Base-by-base conservation (phyloP, 169 alveolate genomes). In the Toxoplasma gondii region DNA sequence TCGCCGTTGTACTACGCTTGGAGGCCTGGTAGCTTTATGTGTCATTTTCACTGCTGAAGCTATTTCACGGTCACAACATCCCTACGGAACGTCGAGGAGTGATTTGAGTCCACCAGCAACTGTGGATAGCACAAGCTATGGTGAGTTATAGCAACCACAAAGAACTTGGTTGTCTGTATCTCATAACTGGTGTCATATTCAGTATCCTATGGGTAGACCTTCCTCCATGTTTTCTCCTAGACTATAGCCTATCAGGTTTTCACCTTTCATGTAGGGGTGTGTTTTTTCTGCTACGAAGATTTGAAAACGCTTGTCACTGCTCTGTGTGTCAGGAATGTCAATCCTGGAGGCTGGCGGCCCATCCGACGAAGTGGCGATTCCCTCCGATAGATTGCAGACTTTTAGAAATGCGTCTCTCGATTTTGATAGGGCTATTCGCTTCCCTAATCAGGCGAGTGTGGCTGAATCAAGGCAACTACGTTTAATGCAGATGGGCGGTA, bases 401-500 rank as follows among this genome's bases (percentile, higher is more conserved):
- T 43, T 82, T 39, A 38, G 90, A 31, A 43, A 2, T 64, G 44
- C 67, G 39, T 45, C 83, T 31, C 64, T 81, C n/a, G 80, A 43
- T 9, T 92, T 92, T 45, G 78, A 83, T 24, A n/a, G 9, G n/a
- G 87, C 92, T 1, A 83, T 29, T 44, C n/a, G 29, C 19, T 53
- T 78, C 38, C 88, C 88, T 12, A 34, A n/a, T 19, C 95, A 92
- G 38, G 95, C 69, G 12, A 10, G n/a, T 0, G 10, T 39, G 92
- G 0, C n/a, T 1, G 24, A 31, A 29, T 4, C 95, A 19, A 9
- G 29, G 22, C 0, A 53, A 0, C 80, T 92, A 34, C 41, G 44
- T n/a, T 84, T 34, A 19, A 0, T 92, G 69, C 95, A 92, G 45
- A 5, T n/a, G 0, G 88, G 88, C 67, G 78, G 95, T 92, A 36